Conservation (phyloP, 2,329 filamentous ascomycete genomes). For the Aspergillus arachidicola region DNA sequence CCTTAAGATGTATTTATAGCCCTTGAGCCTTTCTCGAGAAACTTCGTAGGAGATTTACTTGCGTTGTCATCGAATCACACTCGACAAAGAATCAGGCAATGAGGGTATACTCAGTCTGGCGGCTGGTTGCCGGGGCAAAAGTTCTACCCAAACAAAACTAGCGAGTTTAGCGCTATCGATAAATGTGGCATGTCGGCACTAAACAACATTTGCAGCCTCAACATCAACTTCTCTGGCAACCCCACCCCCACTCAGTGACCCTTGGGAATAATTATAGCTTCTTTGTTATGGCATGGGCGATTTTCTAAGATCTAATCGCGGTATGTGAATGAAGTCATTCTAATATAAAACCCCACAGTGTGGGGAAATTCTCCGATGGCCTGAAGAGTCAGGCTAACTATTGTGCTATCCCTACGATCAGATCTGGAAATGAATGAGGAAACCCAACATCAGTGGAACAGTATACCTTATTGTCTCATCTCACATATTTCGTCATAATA, state of each 20-base stretch:
- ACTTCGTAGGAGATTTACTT: neutral
- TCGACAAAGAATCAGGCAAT: neutral
- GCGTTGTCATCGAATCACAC: neutral
- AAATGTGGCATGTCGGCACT: constrained; percentile 21
- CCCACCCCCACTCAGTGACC: neutral
- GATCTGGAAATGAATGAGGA: neutral
- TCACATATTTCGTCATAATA: neutral
- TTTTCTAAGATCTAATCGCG: neutral
- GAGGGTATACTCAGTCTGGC: neutral
- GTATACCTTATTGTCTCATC: neutral
- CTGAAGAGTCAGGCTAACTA: neutral
- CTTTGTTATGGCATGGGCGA: neutral
- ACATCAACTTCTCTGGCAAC: constrained; percentile 9
- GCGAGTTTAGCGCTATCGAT: constrained; percentile 25
- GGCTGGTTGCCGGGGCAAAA: constrained; percentile 28
- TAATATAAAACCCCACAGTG: neutral
- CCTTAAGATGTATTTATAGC: neutral
- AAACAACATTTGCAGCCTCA: constrained; percentile 13
- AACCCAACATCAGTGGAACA: neutral
- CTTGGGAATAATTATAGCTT: neutral
- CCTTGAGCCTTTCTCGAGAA: neutral
- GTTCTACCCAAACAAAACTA: constrained; percentile 24
- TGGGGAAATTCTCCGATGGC: neutral
- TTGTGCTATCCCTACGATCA: neutral
- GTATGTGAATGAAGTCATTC: neutral